Evolutionary conservation across 2,329 filamentous ascomycete species (phyloP), one percentile per base, ranked within the genome.

Genomic region (Penicillium sp.): DNA sequence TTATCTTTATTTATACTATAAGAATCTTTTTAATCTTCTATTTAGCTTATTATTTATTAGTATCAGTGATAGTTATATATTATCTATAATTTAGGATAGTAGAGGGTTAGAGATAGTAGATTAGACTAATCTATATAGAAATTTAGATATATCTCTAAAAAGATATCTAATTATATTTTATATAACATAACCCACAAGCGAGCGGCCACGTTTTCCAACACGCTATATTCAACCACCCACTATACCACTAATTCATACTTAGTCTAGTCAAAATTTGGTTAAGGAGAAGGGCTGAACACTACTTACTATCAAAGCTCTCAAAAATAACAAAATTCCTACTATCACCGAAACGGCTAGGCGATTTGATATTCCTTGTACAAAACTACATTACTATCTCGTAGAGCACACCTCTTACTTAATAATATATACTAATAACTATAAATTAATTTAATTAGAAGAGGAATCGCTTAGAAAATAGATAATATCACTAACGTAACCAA

Each of bases 401-500:
- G 3, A 20, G 21, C 20, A 23, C 5, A 7, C 20, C n/a, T 26
- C 30, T 10, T 3, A 27, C 6, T 10, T 4, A 18, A 26, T 47
- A 12, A 7, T 12, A n/a, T 24, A 33, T 9, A 21, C 20, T 1
- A 51, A 33, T 13, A n/a, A 10, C 5, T 15, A 49, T 49, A 51
- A 53, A 53, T 44, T 55, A 13, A 53, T 27, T 1, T 10, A 50
- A 45, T 40, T 21, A n/a, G 36, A 54, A 47, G 46, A 57, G 42
- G 32, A 57, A 33, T 37, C 32, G 20, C 41, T 54, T 52, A 2
- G 27, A n/a, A 10, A 54, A 39, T 52, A 34, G 51, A 56, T 56
- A 29, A 13, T 51, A 4, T 51, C 34, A 36, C 20, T 53, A 10
- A n/a, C n/a, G n/a, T n/a, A n/a, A n/a, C n/a, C n/a, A n/a, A n/a